These are phyloP conservation scores for Penicillium sp. DNA, from an alignment of 2,329 filamentous ascomycete genomes.

Conservation along the genomic window DNA sequence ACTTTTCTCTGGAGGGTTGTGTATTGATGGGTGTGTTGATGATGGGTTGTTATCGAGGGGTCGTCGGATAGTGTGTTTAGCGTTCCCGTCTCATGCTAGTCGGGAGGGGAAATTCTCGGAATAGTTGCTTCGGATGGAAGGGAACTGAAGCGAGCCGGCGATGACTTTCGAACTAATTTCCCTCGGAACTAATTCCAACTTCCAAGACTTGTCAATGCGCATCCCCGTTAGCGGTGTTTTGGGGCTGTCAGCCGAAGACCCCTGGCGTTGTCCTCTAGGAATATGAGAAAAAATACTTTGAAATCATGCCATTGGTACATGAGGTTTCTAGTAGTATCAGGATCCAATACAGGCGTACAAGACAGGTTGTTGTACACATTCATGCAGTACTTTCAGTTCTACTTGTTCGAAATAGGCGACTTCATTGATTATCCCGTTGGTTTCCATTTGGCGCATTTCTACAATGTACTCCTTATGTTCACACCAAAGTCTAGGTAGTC, in stretches of 20 bases:
- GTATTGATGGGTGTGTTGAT: background rate
- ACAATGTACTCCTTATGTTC: too few relatives aligned
- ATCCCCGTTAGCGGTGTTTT: constrained; percentile 1
- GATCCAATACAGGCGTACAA: background rate
- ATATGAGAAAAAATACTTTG: too few relatives aligned
- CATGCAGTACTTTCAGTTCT: background rate
- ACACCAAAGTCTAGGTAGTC: too few relatives aligned
- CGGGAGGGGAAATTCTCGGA: background rate
- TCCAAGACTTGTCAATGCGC: background rate
- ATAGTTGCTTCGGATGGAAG: background rate
- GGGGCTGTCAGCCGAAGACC: background rate
- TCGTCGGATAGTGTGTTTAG: background rate
- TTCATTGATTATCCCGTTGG: too few relatives aligned
- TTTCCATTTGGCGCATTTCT: background rate
- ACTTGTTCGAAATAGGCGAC: too few relatives aligned
- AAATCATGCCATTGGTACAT: too few relatives aligned
- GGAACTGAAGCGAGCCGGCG: background rate
- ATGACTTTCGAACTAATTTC: background rate
- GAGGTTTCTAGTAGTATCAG: too few relatives aligned
- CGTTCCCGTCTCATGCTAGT: background rate
- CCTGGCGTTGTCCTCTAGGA: background rate
- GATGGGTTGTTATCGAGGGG: background rate
- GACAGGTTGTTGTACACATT: too few relatives aligned
- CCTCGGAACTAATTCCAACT: too few relatives aligned
- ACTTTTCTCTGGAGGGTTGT: background rate